Base-by-base conservation (phyloP, 345 rosid genomes). In the Odontarrhena argentea region DNA sequence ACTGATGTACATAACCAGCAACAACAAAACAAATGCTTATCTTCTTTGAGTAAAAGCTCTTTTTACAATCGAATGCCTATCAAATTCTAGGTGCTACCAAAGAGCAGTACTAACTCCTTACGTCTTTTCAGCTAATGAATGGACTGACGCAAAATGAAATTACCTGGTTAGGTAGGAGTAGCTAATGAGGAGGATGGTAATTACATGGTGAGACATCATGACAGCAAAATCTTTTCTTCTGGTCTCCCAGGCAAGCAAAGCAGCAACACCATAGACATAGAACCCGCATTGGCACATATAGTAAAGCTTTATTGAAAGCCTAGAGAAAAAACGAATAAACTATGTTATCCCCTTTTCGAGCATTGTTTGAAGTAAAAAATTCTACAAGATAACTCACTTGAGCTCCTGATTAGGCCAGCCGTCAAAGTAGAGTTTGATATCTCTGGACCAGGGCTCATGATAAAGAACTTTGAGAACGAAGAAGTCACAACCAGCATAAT, bases 121-220 rank as follows among this genome's bases (percentile, higher is more conserved):
- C 35, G 72, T 11, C 7, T 24, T 65, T 45, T 46, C 47, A 34
- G 40, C 18, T 28, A 37, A 59, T 56, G 7, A 26, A 12, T 34
- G 49, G 14, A 38, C 25, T 13, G 56, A 60, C n/a, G 50, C 18
- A 52, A 65, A 51, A 57, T 7, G 15, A 60, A 37, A 52, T 72
- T 82, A 94, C 99, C 97, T 80, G 3, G 90, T 73, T 69, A 84
- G 18, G 77, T 85, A 94, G 6, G 99, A 94, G 83, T 77, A 88
- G 13, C 88, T 82, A 54, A 94, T 84, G 66, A 94, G 82, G 60
- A 84, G 10, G 74, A 85, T 91, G 8, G 99, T 87, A 65, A 91
- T 82, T 42, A 94, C 83, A 89, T 95, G 99, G 81, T 95, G 99
- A 65, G 97, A 86, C 96, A 91, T 95, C 99, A 91, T 95, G 38